Percentiles rank a stretch among this genome's conserved stretches.
phyloP scores from a whole-genome alignment of 2,329 filamentous ascomycete species.

The Myriosclerotinia curreyana region DNA sequence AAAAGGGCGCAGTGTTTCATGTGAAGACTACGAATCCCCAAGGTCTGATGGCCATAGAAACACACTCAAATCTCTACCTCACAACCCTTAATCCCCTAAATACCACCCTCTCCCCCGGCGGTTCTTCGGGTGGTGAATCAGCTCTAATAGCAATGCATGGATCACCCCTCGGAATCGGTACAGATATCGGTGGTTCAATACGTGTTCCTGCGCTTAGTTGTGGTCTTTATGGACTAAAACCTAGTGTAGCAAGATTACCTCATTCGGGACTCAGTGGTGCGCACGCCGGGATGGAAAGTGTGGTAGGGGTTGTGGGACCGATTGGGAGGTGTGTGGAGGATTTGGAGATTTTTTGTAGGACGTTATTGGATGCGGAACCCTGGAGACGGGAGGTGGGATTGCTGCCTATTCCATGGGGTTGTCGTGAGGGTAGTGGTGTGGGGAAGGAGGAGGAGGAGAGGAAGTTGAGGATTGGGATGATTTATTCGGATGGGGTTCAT shows the following conservation, averaged over 20 bases:
- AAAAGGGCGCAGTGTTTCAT: constrained; percentile 50
- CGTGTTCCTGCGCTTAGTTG: constrained; percentile 44
- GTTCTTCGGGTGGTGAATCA: constrained; percentile 60
- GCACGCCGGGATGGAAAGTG: constrained; percentile 54
- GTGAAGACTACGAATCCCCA: constrained; percentile 54
- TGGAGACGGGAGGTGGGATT: constrained; percentile 52
- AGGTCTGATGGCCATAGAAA: constrained; percentile 48
- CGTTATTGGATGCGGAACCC: constrained; percentile 39
- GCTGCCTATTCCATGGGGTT: constrained; percentile 50
- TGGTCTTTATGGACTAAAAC: constrained; percentile 45
- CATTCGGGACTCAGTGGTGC: constrained; percentile 39
- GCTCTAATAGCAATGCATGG: constrained; percentile 52
- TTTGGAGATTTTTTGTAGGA: constrained; percentile 40
- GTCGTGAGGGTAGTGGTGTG: not conserved
- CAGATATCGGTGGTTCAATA: constrained; percentile 29
- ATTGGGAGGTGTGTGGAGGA: constrained; percentile 46
- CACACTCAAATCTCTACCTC: constrained; percentile 42
- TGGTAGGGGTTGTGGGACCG: constrained; percentile 47
- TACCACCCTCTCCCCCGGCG: constrained; percentile 54
- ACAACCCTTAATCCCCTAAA: constrained; percentile 55
- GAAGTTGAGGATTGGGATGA: constrained; percentile 41
- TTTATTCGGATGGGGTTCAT: constrained; percentile 31
- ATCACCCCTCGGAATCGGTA: constrained; percentile 48
- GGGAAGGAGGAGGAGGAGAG: constrained; percentile 24
- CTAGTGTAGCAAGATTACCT: constrained; percentile 29